These are phyloP conservation scores for Pleurotus pulmonarius DNA, from an alignment of 768 basidiomycete species.

Conservation along the genomic window DNA sequence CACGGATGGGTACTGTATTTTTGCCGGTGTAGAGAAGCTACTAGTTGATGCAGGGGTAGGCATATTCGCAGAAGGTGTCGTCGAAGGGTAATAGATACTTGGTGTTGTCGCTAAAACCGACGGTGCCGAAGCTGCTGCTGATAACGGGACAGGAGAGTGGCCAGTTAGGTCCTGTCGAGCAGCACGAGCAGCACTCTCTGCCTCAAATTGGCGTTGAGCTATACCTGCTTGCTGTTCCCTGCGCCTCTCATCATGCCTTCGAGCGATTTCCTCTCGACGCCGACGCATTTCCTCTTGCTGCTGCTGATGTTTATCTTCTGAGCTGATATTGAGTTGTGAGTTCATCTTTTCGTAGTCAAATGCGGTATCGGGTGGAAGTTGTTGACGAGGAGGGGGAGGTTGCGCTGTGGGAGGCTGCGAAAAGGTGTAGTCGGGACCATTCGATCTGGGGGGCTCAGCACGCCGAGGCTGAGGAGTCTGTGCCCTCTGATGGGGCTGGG, in stretches of 20 bases:
- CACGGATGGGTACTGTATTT: conserved; percentile 1
- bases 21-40: not conserved
- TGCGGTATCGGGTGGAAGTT: not conserved
- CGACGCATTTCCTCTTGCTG: conserved; percentile 41
- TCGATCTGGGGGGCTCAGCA: conserved; percentile 15
- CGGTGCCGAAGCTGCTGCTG: conserved; percentile 16
- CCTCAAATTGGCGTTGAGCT: conserved; percentile 54
- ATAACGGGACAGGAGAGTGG: conserved; percentile 12
- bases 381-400: conserved; percentile 1
- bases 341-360: conserved; percentile 5
- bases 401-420: conserved; percentile 3
- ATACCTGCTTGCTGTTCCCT: conserved; percentile 57
- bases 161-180: conserved; percentile 32
- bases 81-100: conserved; percentile 15
- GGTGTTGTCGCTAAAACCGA: conserved; percentile 10
- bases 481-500: conserved; percentile 22
- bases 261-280: conserved; percentile 44
- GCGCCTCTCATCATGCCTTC: conserved; percentile 32
- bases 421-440: conserved; percentile 13
- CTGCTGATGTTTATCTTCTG: conserved; percentile 26
- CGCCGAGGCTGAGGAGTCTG: conserved; percentile 16
- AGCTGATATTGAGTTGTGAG: conserved; percentile 14
- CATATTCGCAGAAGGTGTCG: conserved; percentile 12
- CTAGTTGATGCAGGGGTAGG: conserved; percentile 15
- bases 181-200: conserved; percentile 44